Conservation (phyloP, 371 early-diverging fungal species). For the Entomophthora muscae region DNA sequence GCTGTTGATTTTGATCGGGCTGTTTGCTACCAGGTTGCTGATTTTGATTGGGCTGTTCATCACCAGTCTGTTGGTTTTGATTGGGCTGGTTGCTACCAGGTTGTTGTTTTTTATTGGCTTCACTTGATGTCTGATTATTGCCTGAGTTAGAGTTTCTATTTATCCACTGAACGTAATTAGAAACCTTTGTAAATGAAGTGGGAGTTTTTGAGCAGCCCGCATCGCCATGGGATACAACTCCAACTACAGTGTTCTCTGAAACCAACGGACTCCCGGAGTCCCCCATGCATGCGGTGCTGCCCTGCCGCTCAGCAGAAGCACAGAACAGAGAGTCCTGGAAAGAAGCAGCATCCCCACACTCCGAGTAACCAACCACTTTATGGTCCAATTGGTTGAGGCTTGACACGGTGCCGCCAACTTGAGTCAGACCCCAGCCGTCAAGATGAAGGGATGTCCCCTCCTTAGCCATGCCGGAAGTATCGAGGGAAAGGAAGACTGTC, state of each 20-base stretch:
- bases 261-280: neutral
- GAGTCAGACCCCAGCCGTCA: conserved; percentile 3
- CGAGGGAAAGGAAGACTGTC: neutral
- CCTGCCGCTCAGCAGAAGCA: neutral
- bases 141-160: too few relatives aligned
- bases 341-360: neutral
- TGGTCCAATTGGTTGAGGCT: neutral
- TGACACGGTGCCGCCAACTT: neutral
- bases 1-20: too few relatives aligned
- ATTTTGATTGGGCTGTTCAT: too few relatives aligned
- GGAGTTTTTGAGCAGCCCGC: neutral
- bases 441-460: neutral
- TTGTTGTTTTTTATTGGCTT: too few relatives aligned
- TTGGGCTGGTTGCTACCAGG: too few relatives aligned
- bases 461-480: neutral
- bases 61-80: too few relatives aligned
- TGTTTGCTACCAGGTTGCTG: too few relatives aligned
- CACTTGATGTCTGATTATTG: too few relatives aligned
- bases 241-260: neutral
- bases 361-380: neutral
- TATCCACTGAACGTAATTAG: conserved; percentile 1
- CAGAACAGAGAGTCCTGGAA: neutral
- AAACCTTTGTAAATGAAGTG: neutral
- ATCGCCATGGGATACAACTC: conserved; percentile 1
- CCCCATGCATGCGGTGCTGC: neutral